Evolutionary conservation across 163 green algal species (phyloP).

Genomic region (Scenedesmus sp.): DNA sequence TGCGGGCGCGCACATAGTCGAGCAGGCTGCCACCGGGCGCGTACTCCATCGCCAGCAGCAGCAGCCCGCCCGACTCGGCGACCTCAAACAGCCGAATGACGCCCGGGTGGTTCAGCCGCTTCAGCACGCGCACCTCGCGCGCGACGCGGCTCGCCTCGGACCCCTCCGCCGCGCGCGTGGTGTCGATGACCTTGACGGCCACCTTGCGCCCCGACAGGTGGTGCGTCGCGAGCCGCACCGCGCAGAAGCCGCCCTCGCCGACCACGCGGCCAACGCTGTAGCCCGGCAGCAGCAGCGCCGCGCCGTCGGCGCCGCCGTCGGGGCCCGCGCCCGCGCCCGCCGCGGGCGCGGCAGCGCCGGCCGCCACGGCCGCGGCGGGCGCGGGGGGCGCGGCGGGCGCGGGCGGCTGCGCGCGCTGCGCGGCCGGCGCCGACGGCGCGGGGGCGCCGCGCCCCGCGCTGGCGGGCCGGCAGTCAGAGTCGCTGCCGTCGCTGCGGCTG

Average conservation of each 20-base stretch:
- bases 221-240: conserved; percentile 70
- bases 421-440: background rate
- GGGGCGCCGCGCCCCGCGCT: background rate
- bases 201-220: conserved; percentile 65
- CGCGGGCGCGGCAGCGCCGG: background rate
- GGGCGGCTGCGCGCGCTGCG: too few relatives aligned
- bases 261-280: conserved; percentile 75
- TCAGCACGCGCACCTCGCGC: conserved; percentile 80
- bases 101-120: conserved; percentile 64
- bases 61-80: conserved; percentile 40
- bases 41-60: conserved; percentile 82
- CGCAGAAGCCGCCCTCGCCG: conserved; percentile 79
- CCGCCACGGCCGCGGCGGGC: too few relatives aligned
- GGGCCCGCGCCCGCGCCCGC: background rate
- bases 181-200: conserved; percentile 84
- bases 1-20: conserved; percentile 73
- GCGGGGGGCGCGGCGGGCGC: background rate
- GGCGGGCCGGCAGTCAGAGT: conserved; percentile 13
- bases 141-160: conserved; percentile 75
- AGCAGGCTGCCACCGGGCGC: conserved; percentile 72
- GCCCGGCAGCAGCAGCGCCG: conserved; percentile 56
- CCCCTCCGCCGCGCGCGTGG: conserved; percentile 64
- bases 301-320: background rate
- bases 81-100: conserved; percentile 73
- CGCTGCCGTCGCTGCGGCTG: conserved; percentile 5